A percentile compares a stretch with the other conserved stretches of the same genome.
Evolutionary conservation across 495 filamentous ascomycete genomes (phyloP).

Genomic region (Aspergillus steynii): DNA sequence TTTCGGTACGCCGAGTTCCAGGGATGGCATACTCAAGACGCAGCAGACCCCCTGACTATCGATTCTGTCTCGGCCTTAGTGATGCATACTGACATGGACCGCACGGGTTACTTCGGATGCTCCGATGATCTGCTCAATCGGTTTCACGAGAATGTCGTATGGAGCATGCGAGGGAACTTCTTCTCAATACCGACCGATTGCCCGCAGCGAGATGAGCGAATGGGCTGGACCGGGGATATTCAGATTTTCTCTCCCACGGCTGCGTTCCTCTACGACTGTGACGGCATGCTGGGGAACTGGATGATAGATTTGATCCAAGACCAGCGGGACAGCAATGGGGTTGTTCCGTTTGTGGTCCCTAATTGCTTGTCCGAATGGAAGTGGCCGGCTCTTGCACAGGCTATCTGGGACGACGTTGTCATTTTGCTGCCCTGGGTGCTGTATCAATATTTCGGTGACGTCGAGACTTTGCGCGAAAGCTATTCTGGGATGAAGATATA

Average conservation of each 20-base stretch:
- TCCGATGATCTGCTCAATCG: constrained; percentile 50
- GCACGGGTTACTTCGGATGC: constrained; percentile 47
- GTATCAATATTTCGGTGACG: constrained; percentile 47
- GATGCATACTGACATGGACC: constrained; percentile 50
- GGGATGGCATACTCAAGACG: constrained; percentile 24
- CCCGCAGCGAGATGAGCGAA: constrained; percentile 56
- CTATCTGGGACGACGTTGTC: constrained; percentile 51
- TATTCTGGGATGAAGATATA: constrained; percentile 46
- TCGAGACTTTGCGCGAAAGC: constrained; percentile 38
- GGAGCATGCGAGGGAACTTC: constrained; percentile 60
- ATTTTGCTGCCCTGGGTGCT: constrained; percentile 48
- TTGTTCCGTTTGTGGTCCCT: constrained; percentile 43
- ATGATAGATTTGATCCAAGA: constrained; percentile 45
- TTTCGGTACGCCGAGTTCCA: constrained; percentile 56
- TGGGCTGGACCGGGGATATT: constrained; percentile 59
- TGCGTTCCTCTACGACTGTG: constrained; percentile 51
- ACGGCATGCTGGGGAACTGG: constrained; percentile 52
- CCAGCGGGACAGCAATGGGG: constrained; percentile 27
- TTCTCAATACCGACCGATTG: constrained; percentile 56
- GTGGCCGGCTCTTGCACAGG: constrained; percentile 33
- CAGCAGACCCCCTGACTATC: constrained; percentile 12
- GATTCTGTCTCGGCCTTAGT: constrained; percentile 44
- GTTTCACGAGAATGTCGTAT: constrained; percentile 49
- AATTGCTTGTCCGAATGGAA: constrained; percentile 29
- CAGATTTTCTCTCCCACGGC: constrained; percentile 53